phyloP scores from a whole-genome alignment of 2,329 filamentous ascomycete genomes.

The Neoscytalidium dimidiatum region DNA sequence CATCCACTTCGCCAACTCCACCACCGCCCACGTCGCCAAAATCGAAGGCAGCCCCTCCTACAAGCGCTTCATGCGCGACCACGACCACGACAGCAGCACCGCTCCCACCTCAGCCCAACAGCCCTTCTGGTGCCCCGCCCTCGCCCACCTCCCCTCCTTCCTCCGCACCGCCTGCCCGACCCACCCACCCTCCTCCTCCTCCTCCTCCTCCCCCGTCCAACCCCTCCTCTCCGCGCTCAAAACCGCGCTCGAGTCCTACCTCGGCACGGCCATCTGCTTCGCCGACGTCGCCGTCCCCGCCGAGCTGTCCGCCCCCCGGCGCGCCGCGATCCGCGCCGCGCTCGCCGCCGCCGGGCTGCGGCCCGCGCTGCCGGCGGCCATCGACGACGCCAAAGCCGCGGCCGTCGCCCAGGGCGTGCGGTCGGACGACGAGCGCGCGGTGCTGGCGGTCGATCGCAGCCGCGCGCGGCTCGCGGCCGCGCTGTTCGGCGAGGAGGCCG shows the following conservation, averaged over 20 bases:
- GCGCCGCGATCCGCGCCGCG: background rate
- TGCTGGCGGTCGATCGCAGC: background rate
- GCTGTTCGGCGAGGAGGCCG: background rate
- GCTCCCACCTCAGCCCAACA: too few relatives aligned
- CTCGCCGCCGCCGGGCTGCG: background rate
- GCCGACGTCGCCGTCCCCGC: background rate
- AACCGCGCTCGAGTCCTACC: background rate
- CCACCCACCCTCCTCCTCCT: background rate
- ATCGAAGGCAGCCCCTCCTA: background rate
- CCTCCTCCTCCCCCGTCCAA: background rate
- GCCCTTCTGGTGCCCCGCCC: too few relatives aligned
- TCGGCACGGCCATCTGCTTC: background rate
- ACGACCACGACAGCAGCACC: background rate
- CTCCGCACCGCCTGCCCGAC: background rate
- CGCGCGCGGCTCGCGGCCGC: background rate
- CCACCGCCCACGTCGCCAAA: background rate
- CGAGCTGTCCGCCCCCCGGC: background rate
- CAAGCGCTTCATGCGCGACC: background rate
- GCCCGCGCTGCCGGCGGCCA: background rate
- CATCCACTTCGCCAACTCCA: background rate
- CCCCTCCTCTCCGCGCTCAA: background rate
- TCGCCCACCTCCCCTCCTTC: background rate
- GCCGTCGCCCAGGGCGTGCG: background rate
- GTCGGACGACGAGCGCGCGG: background rate
- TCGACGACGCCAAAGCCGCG: background rate